A percentile compares a stretch with the other conserved stretches of the same genome.
Evolutionary conservation across 2,329 filamentous ascomycete genomes (phyloP).

Genomic region (Berkeleyomyces rouxiae): DNA sequence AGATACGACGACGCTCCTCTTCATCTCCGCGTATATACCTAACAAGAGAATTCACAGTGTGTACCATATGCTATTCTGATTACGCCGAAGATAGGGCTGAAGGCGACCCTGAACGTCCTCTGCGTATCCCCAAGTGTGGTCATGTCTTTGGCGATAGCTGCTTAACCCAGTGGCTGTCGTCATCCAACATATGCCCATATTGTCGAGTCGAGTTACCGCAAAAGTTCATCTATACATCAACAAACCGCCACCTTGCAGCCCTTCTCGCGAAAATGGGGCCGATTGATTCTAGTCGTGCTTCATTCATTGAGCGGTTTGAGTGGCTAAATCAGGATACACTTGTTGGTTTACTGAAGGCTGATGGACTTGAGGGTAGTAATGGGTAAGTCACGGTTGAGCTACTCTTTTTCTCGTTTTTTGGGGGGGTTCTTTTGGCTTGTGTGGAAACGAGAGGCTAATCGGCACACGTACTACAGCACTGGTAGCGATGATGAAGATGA

Average conservation of each 20-base stretch:
- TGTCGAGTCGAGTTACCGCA: conserved; percentile 45
- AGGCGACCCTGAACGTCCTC: conserved; percentile 37
- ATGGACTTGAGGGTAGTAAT: neutral
- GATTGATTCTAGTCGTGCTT: neutral
- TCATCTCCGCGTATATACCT: neutral
- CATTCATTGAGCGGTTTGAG: conserved; percentile 7
- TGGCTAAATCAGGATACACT: conserved; percentile 7
- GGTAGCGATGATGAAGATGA: neutral
- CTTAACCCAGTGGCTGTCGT: conserved; percentile 48
- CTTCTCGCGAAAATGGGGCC: conserved; percentile 6
- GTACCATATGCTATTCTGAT: conserved; percentile 49
- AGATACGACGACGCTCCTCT: neutral
- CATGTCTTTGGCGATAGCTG: conserved; percentile 49
- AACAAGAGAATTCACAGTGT: conserved; percentile 25
- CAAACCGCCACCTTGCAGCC: conserved; percentile 3
- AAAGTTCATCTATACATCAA: conserved; percentile 19
- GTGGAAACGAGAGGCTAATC: neutral
- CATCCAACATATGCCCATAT: conserved; percentile 46
- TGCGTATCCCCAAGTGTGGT: conserved; percentile 44
- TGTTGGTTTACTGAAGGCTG: neutral
- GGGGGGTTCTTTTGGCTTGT: no score
- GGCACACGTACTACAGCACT: neutral
- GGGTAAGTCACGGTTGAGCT: neutral
- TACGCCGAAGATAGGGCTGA: conserved; percentile 41
- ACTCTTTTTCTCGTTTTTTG: neutral